Percentiles rank a stretch among this genome's conserved stretches.
phyloP scores from a whole-genome alignment of 1,139 yeast genomes.

The Keqinozyma sinolaborantium region DNA sequence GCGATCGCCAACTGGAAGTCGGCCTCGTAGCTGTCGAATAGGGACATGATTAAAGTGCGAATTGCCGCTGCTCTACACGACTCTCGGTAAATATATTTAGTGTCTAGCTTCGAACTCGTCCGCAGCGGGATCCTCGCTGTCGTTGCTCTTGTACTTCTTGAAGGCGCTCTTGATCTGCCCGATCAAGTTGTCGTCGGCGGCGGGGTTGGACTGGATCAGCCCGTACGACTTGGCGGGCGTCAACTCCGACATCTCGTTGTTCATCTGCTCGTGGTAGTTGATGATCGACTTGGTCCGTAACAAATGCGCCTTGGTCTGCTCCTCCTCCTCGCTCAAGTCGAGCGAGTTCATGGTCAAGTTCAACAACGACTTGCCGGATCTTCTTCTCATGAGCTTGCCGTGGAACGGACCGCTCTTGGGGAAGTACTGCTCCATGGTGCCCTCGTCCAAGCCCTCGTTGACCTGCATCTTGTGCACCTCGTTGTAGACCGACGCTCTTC shows the following conservation, averaged over 20 bases:
- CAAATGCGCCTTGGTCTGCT: constrained; percentile 15
- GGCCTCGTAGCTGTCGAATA: constrained; percentile 66
- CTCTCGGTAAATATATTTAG: constrained; percentile 1
- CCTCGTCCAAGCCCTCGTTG: constrained; percentile 28
- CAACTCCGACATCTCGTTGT: constrained; percentile 23
- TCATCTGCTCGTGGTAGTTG: constrained; percentile 14
- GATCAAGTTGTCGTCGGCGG: constrained; percentile 38
- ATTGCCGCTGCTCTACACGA: constrained; percentile 1
- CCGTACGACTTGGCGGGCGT: constrained; percentile 31
- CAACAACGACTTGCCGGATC: constrained; percentile 67
- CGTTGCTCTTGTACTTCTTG: constrained; percentile 37
- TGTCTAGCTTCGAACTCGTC: constrained; percentile 59
- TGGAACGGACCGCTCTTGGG: constrained; percentile 54
- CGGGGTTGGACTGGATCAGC: constrained; percentile 29
- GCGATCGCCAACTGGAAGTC: constrained; percentile 71
- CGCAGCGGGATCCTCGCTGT: constrained; percentile 38
- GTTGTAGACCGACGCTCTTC: constrained; percentile 26
- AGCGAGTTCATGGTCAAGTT: constrained; percentile 64
- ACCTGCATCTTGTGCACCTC: constrained; percentile 12
- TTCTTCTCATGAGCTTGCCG: constrained; percentile 56
- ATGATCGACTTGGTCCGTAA: constrained; percentile 15
- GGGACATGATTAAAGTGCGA: constrained; percentile 8
- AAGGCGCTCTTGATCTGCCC: constrained; percentile 54
- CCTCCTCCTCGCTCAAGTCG: constrained; percentile 65
- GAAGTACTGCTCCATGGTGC: constrained; percentile 28